Evolutionary conservation across 768 basidiomycete genomes (phyloP).

Genomic region (Peribolospora baueri): DNA sequence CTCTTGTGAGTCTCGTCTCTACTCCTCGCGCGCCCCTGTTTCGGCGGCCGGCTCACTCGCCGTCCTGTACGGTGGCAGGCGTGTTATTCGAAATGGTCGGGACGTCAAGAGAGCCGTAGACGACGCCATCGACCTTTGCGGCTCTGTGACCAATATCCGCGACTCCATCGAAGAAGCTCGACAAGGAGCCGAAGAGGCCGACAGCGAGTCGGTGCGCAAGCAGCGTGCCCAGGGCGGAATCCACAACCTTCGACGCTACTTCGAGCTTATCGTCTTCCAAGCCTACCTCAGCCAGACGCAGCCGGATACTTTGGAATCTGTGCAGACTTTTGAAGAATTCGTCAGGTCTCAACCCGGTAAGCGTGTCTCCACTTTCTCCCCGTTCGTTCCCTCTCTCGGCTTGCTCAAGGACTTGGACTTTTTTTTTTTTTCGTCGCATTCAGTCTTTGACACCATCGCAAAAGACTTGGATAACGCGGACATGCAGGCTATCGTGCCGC

Average conservation of each 20-base stretch:
- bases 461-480: constrained; percentile 65
- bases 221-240: constrained; percentile 48
- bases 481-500: constrained; percentile 50
- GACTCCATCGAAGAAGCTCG: constrained; percentile 70
- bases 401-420: no score
- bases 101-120: constrained; percentile 68
- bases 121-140: constrained; percentile 57
- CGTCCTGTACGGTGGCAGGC: not conserved
- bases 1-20: constrained; percentile 6
- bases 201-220: constrained; percentile 44
- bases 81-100: constrained; percentile 59
- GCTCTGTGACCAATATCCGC: constrained; percentile 56
- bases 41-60: not conserved
- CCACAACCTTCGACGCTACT: constrained; percentile 51
- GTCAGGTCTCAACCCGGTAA: constrained; percentile 63
- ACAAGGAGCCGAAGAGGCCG: constrained; percentile 46
- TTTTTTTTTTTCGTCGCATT: not conserved
- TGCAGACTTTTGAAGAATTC: constrained; percentile 43
- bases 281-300: constrained; percentile 10
- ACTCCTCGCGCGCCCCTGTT: no score
- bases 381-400: no score
- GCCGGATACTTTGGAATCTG: constrained; percentile 6
- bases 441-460: constrained; percentile 85
- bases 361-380: constrained; percentile 1
- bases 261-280: constrained; percentile 20